phyloP scores from a whole-genome alignment of 495 filamentous ascomycete species.

The Tuber brumale region DNA sequence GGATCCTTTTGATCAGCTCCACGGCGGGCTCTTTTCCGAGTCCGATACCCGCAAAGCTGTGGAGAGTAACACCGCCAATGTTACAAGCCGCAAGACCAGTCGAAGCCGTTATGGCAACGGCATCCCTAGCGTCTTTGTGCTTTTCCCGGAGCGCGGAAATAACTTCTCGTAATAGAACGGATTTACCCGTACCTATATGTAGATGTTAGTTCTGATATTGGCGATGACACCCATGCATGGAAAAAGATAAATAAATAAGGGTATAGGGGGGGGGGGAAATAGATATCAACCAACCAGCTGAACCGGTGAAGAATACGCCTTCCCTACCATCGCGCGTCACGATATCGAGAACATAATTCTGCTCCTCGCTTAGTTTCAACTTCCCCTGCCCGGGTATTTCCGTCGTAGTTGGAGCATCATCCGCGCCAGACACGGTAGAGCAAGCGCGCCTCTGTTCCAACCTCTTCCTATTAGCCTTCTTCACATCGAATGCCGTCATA shows the following conservation, averaged over 20 bases:
- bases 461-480: constrained; percentile 69
- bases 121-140: constrained; percentile 64
- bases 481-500: constrained; percentile 69
- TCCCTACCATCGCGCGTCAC: constrained; percentile 63
- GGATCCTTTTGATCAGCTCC: constrained; percentile 85
- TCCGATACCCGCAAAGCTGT: constrained; percentile 93
- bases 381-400: constrained; percentile 42
- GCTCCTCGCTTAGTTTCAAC: constrained; percentile 68
- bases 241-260: background rate
- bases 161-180: constrained; percentile 85
- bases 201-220: constrained; percentile 9
- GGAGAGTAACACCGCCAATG: constrained; percentile 88
- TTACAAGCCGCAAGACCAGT: constrained; percentile 96
- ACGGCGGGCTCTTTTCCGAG: constrained; percentile 81
- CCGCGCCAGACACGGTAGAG: constrained; percentile 9
- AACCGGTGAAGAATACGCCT: constrained; percentile 97
- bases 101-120: constrained; percentile 87
- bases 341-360: constrained; percentile 70
- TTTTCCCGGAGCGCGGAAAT: constrained; percentile 73
- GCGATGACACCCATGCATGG: background rate
- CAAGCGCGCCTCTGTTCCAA: constrained; percentile 51
- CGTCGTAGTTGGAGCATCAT: constrained; percentile 44
- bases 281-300: constrained; percentile 56
- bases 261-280: background rate
- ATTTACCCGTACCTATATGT: constrained; percentile 69